Base-by-base conservation (phyloP, 148 eudicot genomes). In the Cornus suecica region DNA sequence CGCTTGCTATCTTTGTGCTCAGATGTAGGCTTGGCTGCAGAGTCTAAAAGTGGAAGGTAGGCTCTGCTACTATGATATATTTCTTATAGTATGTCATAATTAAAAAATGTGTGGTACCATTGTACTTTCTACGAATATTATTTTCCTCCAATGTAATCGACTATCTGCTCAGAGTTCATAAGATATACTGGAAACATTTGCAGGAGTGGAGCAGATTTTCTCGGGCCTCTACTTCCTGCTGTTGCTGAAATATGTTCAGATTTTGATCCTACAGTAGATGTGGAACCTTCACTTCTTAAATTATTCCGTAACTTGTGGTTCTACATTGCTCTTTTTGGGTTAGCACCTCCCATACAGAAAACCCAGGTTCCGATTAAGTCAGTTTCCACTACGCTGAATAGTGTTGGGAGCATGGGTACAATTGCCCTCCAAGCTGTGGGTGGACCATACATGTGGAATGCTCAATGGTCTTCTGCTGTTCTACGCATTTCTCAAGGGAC, bases 181-280 rank as follows among this genome's bases (percentile, higher is more conserved):
- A 74, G 65, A 23, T 20, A 23, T 66, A 75, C 62, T 37, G 73
- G 15, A 15, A 54, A 30, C 71, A 32, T 78, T 76, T 88, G 78
- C 90, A 96, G 99, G 91, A 91, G 99, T 74, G 99, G 99, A 77
- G 98, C 99, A 61, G 99, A 96, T 86, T 96, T 93, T 82, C 90
- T 96, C 82, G 99, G 99, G 71, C 99, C 99, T 74, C 84, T 96
- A 51, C 86, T 96, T 81, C 99, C 97, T 73, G 93, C 98, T 76
- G 98, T 96, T 80, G 99, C 99, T 42, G 98, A 93, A 79, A 91
- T 96, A 70, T 96, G 99, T 77, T 93, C 97, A 27, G 99, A 96
- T 82, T 96, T 96, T 81, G 89, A 88, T 74, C 98, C 99, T 69
- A 86, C 87, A 28, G 85, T 82, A 75, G 89, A 87, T 77, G 89